Conservation (phyloP, 1,284 basidiomycete species). For the Boletus calvinii region DNA sequence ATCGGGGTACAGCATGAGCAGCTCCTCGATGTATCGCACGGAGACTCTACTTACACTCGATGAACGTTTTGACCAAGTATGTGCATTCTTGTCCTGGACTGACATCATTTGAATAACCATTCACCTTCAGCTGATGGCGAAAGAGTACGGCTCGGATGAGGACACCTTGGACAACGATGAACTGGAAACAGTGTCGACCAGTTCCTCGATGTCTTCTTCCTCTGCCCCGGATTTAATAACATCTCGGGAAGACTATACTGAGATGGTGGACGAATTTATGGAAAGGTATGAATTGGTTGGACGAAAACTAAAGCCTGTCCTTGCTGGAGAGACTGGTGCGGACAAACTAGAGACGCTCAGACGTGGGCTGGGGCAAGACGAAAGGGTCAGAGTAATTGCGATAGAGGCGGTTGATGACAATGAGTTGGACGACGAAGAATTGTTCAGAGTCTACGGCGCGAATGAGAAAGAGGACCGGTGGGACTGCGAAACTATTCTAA, state of each 20-base stretch:
- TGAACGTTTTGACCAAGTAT: constrained; percentile 90
- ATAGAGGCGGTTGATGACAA: constrained; percentile 37
- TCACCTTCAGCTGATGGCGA: constrained; percentile 57
- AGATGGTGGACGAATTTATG: constrained; percentile 93
- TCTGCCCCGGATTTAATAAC: constrained; percentile 75
- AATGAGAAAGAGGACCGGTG: constrained; percentile 74
- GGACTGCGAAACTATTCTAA: constrained; percentile 94
- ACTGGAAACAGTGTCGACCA: constrained; percentile 34
- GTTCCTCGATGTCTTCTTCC: constrained; percentile 53
- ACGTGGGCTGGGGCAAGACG: constrained; percentile 72
- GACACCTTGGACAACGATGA: constrained; percentile 43
- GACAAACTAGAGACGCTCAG: constrained; percentile 82
- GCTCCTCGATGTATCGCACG: constrained; percentile 93
- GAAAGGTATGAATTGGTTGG: constrained; percentile 92
- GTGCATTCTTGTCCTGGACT: constrained; percentile 17
- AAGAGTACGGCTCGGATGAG: constrained; percentile 71
- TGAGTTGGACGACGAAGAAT: constrained; percentile 49
- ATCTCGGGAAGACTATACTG: constrained; percentile 84
- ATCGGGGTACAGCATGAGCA: constrained; percentile 95
- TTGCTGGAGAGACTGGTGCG: constrained; percentile 66
- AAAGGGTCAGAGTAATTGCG: constrained; percentile 39
- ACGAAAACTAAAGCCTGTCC: constrained; percentile 78
- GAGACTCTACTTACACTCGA: constrained; percentile 87
- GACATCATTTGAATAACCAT: neutral
- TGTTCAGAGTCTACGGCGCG: constrained; percentile 49